Conservation (phyloP, 495 filamentous ascomycete genomes). For the Aspergillus sclerotioniger region DNA sequence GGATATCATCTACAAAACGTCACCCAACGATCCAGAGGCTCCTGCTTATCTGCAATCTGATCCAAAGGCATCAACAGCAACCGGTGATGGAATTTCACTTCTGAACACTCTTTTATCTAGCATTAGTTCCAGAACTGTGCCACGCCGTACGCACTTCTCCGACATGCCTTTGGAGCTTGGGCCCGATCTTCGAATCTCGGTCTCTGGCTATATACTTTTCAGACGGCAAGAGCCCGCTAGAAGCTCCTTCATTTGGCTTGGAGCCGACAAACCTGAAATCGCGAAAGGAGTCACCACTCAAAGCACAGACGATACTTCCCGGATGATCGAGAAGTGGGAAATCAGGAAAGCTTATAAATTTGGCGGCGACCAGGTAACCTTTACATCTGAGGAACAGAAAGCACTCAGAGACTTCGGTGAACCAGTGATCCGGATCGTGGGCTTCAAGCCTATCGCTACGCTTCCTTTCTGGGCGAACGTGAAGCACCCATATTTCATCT, state of each 20-base stretch:
- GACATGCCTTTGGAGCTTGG: constrained; percentile 83
- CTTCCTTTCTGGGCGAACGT: constrained; percentile 83
- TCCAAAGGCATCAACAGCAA: constrained; percentile 47
- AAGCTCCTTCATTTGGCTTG: constrained; percentile 81
- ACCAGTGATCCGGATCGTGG: constrained; percentile 82
- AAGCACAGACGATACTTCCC: constrained; percentile 70
- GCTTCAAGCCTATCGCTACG: constrained; percentile 79
- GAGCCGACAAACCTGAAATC: constrained; percentile 79
- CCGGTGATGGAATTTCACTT: constrained; percentile 73
- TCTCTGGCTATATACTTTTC: constrained; percentile 89
- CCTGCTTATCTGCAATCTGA: constrained; percentile 51
- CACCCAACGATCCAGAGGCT: constrained; percentile 64
- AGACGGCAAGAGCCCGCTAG: constrained; percentile 77
- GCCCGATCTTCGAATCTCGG: constrained; percentile 77
- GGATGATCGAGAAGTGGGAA: constrained; percentile 74
- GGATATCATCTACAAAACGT: constrained; percentile 76
- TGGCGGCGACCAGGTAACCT: constrained; percentile 83
- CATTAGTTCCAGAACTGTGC: constrained; percentile 84
- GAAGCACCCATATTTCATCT: constrained; percentile 86
- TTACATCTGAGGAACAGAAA: constrained; percentile 78
- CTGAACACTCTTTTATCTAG: constrained; percentile 81
- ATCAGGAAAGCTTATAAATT: constrained; percentile 95
- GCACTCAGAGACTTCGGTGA: constrained; percentile 74
- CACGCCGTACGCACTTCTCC: constrained; percentile 84
- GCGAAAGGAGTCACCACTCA: constrained; percentile 68